These are phyloP conservation scores for Jimgerdemannia lactiflua DNA, from an alignment of 192 early-diverging fungal genomes.

Conservation along the genomic window DNA sequence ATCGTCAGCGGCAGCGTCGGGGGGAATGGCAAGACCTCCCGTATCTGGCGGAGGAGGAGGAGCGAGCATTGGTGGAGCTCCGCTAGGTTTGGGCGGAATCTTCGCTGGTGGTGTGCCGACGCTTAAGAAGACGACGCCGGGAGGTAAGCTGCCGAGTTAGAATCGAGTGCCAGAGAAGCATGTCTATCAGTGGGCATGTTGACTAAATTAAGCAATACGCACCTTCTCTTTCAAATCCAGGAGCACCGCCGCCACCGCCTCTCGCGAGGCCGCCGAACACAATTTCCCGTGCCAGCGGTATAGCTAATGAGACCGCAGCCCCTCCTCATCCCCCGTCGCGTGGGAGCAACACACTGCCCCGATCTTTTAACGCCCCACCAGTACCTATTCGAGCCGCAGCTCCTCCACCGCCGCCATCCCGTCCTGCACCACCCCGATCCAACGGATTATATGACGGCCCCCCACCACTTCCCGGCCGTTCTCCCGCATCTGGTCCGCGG, in stretches of 20 bases:
- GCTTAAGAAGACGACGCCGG: slow-evolving; percentile 23
- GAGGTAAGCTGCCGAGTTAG: slow-evolving; percentile 12
- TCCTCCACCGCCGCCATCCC: slow-evolving; percentile 20
- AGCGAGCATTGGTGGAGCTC: background rate
- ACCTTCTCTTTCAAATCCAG: slow-evolving; percentile 8
- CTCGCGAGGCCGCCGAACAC: slow-evolving; percentile 26
- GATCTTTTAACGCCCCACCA: slow-evolving; percentile 10
- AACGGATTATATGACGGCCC: background rate
- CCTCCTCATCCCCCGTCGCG: slow-evolving; percentile 17
- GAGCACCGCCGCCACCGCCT: slow-evolving; percentile 21
- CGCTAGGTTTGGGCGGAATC: slow-evolving; percentile 26
- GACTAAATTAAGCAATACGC: background rate
- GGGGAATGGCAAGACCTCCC: slow-evolving; percentile 32
- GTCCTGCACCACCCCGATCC: too few species aligned
- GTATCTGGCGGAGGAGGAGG: slow-evolving; percentile 10
- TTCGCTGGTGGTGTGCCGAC: slow-evolving; percentile 62
- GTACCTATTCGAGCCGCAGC: slow-evolving; percentile 9
- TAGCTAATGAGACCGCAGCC: slow-evolving; percentile 15
- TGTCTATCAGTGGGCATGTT: too few species aligned
- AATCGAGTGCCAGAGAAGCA: too few species aligned
- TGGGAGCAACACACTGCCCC: background rate
- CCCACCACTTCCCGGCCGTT: slow-evolving; percentile 19
- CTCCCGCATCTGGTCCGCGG: slow-evolving; percentile 11
- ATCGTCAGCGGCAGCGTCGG: background rate
- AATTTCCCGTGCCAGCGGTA: slow-evolving; percentile 19